Evolutionary conservation across 192 early-diverging fungal species (phyloP).

Genomic region (Cetraspora pellucida): DNA sequence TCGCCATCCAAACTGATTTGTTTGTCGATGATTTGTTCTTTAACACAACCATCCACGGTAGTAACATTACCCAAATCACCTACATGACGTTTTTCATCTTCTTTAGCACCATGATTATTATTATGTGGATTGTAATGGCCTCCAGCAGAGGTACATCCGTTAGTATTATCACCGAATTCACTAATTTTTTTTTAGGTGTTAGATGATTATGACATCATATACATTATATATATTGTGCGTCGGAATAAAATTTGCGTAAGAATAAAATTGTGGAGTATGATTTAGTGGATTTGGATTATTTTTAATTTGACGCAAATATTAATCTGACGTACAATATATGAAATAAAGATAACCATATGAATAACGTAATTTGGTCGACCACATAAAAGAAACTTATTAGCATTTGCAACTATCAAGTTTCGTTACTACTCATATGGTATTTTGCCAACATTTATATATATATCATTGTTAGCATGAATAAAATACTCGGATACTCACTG

Average conservation of each 20-base stretch:
- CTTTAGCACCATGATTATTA: constrained; percentile 79
- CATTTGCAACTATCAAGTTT: not conserved
- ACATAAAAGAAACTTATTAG: too few relatives aligned
- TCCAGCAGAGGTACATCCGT: constrained; percentile 86
- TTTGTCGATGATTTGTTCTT: constrained; percentile 55
- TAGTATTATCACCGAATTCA: constrained; percentile 81
- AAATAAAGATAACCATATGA: too few relatives aligned
- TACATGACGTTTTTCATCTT: constrained; percentile 69
- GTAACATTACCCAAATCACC: constrained; percentile 91
- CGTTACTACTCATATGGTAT: not conserved
- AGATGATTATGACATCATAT: not conserved
- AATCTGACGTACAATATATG: too few relatives aligned
- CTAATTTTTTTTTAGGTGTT: constrained; percentile 24
- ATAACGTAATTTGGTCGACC: too few relatives aligned
- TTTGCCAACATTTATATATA: not conserved
- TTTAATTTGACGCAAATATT: too few relatives aligned
- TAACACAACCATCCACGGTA: constrained; percentile 60
- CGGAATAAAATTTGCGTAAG: too few relatives aligned
- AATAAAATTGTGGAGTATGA: too few relatives aligned
- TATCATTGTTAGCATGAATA: not conserved
- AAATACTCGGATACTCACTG: constrained; percentile 54
- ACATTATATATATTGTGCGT: not conserved
- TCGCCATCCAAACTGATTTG: constrained; percentile 75
- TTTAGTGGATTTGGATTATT: too few relatives aligned
- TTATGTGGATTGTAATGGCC: constrained; percentile 83